Percentiles rank a stretch among this genome's conserved stretches.
Evolutionary conservation across 1,139 yeast genomes (phyloP).

Genomic region (Hanseniaspora gamundiae): DNA sequence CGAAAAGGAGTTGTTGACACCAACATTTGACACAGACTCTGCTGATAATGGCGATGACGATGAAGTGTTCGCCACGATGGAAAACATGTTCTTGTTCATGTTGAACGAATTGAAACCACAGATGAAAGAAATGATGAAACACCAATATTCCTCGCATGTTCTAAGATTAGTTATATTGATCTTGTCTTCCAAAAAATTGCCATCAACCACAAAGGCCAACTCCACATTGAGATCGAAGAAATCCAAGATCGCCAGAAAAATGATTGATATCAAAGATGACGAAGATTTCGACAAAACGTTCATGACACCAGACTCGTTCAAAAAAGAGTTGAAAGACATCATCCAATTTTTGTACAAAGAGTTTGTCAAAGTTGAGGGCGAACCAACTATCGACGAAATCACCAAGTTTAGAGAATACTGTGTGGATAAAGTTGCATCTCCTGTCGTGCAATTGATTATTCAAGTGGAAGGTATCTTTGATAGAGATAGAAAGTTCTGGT

Average conservation of each 20-base stretch:
- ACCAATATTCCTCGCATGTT: conserved; percentile 83
- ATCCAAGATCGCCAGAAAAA: conserved; percentile 82
- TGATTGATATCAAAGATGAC: conserved; percentile 77
- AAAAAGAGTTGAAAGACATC: conserved; percentile 42
- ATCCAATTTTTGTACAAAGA: conserved; percentile 27
- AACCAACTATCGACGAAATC: conserved; percentile 20
- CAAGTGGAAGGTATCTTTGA: conserved; percentile 76
- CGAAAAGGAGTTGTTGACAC: conserved; percentile 51
- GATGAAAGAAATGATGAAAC: conserved; percentile 46
- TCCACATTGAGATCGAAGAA: conserved; percentile 75
- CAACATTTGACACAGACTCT: conserved; percentile 24
- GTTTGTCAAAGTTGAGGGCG: conserved; percentile 30
- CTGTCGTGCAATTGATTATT: conserved; percentile 69
- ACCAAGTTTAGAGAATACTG: conserved; percentile 55
- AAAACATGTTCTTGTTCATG: conserved; percentile 50
- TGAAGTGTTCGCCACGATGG: conserved; percentile 41
- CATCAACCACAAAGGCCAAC: conserved; percentile 62
- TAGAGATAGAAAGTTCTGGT: conserved; percentile 59
- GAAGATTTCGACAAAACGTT: conserved; percentile 54
- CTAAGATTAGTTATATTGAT: conserved; percentile 60
- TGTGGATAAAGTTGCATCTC: conserved; percentile 73
- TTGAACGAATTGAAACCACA: conserved; percentile 55
- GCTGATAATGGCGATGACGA: conserved; percentile 28
- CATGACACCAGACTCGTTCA: conserved; percentile 65
- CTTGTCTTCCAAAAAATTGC: conserved; percentile 65